phyloP scores from a whole-genome alignment of 495 filamentous ascomycete genomes.

The Penicillium malachiteum region DNA sequence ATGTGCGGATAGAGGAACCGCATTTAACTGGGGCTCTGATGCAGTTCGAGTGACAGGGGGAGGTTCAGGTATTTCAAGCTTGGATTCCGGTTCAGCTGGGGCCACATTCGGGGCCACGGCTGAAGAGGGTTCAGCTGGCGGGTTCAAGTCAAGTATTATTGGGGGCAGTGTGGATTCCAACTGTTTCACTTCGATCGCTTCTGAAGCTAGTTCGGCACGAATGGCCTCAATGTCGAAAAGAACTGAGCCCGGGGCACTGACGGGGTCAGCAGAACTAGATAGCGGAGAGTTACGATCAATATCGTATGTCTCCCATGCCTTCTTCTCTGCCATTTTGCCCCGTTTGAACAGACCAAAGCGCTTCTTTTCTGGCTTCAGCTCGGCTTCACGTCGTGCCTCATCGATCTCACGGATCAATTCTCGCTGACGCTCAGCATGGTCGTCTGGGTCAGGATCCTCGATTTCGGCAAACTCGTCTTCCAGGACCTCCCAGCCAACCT shows the following conservation, averaged over 20 bases:
- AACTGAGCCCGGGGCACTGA: constrained; percentile 48
- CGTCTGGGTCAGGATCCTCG: constrained; percentile 94
- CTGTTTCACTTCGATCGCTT: constrained; percentile 74
- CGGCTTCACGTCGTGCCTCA: constrained; percentile 83
- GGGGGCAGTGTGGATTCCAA: constrained; percentile 84
- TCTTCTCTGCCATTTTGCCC: constrained; percentile 73
- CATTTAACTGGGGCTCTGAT: constrained; percentile 28
- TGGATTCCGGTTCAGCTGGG: constrained; percentile 9
- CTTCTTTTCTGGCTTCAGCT: constrained; percentile 68
- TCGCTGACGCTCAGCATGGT: constrained; percentile 80
- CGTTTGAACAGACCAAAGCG: constrained; percentile 77
- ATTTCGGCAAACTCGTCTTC: constrained; percentile 96
- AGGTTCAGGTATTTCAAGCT: constrained; percentile 41
- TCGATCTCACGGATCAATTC: constrained; percentile 97
- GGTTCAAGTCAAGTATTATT: constrained; percentile 71
- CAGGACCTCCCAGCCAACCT: constrained; percentile 85
- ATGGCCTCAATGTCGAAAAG: constrained; percentile 98
- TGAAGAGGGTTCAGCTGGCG: constrained; percentile 18
- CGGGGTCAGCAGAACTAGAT: constrained; percentile 25
- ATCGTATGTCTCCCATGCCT: constrained; percentile 95
- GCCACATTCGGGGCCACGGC: constrained; percentile 34
- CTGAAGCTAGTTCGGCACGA: constrained; percentile 75
- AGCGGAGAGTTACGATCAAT: constrained; percentile 37
- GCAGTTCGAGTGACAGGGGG: constrained; percentile 30
- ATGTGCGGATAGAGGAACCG: constrained; percentile 18